A percentile compares a stretch with the other conserved stretches of the same genome.
phyloP scores from a whole-genome alignment of 306 rosid species.

The peach (Prunus persica) region DNA sequence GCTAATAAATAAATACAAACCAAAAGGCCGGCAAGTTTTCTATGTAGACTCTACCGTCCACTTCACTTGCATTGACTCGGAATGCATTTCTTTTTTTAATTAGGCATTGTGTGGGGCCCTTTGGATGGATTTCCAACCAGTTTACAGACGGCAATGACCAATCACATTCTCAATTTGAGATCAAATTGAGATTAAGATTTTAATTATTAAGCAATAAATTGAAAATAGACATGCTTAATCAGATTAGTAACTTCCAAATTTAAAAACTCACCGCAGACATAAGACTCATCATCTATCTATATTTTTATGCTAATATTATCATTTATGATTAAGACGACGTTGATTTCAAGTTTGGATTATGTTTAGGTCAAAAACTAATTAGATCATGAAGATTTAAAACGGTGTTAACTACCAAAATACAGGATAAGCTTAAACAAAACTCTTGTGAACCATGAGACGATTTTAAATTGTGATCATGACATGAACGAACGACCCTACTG shows the following conservation, averaged over 20 bases:
- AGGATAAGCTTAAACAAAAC: background rate
- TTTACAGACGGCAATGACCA: constrained; percentile 26
- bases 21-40: constrained; percentile 43
- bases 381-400: background rate
- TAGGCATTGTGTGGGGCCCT: constrained; percentile 27
- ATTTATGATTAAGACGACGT: background rate
- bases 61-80: constrained; percentile 56
- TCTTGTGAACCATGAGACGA: background rate
- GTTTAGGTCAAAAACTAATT: background rate
- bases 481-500: background rate
- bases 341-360: too few species aligned
- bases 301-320: background rate
- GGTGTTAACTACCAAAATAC: background rate
- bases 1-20: constrained; percentile 2
- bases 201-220: background rate
- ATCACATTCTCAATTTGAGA: constrained; percentile 10
- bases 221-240: background rate
- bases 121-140: background rate
- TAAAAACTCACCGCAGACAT: background rate
- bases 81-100: constrained; percentile 30
- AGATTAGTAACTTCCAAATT: background rate
- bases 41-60: constrained; percentile 25
- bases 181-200: constrained; percentile 5
- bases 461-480: background rate
- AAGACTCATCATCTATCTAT: background rate